Conservation (phyloP, 176 grass and related monocot genomes). For the Musa acuminata region DNA sequence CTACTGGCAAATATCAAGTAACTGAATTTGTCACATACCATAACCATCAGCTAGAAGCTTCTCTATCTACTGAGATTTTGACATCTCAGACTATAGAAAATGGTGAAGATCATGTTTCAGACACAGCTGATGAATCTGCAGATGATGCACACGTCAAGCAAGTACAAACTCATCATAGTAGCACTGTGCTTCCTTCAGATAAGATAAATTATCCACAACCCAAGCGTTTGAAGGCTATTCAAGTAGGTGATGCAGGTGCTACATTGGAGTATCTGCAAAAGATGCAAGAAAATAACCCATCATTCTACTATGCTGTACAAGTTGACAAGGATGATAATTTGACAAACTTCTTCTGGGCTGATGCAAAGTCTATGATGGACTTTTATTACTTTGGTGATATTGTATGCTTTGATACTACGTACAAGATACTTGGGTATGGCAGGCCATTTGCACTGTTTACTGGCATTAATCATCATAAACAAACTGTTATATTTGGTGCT, state of each 20-base stretch:
- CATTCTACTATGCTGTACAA: slow-evolving; percentile 67
- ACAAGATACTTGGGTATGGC: slow-evolving; percentile 47
- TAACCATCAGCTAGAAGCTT: slow-evolving; percentile 63
- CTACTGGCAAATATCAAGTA: slow-evolving; percentile 66
- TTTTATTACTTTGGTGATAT: slow-evolving; percentile 76
- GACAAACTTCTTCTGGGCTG: slow-evolving; percentile 64
- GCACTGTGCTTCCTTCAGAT: slow-evolving; percentile 21
- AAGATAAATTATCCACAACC: slow-evolving; percentile 38
- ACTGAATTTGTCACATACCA: slow-evolving; percentile 83
- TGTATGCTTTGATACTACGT: slow-evolving; percentile 79
- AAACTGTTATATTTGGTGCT: slow-evolving; percentile 82
- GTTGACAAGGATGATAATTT: slow-evolving; percentile 66
- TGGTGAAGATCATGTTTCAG: slow-evolving; percentile 36
- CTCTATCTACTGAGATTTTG: slow-evolving; percentile 45
- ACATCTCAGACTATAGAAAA: slow-evolving; percentile 38
- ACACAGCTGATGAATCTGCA: slow-evolving; percentile 31
- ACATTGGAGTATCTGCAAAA: slow-evolving; percentile 74
- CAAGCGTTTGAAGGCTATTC: slow-evolving; percentile 31
- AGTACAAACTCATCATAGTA: slow-evolving; percentile 19
- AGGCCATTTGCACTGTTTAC: slow-evolving; percentile 74
- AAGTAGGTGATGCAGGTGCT: slow-evolving; percentile 56
- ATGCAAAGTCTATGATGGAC: slow-evolving; percentile 72
- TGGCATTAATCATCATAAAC: slow-evolving; percentile 85
- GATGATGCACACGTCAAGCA: slow-evolving; percentile 29
- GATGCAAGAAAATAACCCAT: slow-evolving; percentile 71